A percentile compares a stretch with the other conserved stretches of the same genome.
Conservation (phyloP, 108 stramenopile genomes). For the Epipyxis sp. region DNA sequence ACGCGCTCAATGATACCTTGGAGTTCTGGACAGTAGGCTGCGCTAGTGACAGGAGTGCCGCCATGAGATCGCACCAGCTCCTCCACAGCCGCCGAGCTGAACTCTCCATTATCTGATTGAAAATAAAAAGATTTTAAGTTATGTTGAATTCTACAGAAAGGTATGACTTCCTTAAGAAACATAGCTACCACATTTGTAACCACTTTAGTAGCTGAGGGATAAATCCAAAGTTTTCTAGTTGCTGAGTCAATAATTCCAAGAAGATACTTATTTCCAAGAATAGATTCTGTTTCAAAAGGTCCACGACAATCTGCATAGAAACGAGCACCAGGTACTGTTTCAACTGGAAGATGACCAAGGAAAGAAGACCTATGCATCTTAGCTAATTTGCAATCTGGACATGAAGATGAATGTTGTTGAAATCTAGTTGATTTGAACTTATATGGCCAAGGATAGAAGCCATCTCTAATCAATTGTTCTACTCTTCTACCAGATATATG, state of each 20-base stretch:
- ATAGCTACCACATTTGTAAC: background rate
- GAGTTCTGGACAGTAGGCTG: conserved; percentile 4
- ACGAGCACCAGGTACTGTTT: too few species aligned
- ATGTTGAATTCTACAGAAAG: too few species aligned
- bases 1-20: conserved; percentile 21
- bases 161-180: conserved; percentile 1
- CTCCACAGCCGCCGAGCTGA: background rate
- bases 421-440: too few species aligned
- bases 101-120: conserved; percentile 24
- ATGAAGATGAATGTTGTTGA: too few species aligned
- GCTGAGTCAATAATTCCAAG: conserved; percentile 17
- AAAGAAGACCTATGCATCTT: too few species aligned
- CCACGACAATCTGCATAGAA: conserved; percentile 3
- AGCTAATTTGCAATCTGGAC: too few species aligned
- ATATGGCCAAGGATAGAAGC: too few species aligned
- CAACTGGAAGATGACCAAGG: too few species aligned
- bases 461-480: too few species aligned
- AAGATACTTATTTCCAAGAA: conserved; percentile 22
- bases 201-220: background rate
- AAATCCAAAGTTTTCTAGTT: background rate
- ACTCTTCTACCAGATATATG: too few species aligned
- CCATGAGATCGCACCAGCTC: conserved; percentile 12
- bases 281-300: conserved; percentile 7
- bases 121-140: conserved; percentile 8
- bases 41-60: background rate